Base-by-base conservation (phyloP, 2,329 filamentous ascomycete genomes). In the Cladosporium sp. region DNA sequence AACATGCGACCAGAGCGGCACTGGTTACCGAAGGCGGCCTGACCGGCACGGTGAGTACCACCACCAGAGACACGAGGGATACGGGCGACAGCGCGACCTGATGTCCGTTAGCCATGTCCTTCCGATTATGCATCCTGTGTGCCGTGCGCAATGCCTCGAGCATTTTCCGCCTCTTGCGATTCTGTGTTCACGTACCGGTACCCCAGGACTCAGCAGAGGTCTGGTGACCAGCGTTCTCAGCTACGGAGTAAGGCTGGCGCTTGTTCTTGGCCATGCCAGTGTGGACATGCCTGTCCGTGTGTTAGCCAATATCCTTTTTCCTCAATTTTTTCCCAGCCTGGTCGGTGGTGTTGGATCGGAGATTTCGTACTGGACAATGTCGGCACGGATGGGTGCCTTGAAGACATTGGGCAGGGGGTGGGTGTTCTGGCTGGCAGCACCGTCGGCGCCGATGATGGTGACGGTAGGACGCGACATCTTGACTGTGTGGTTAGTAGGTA, bases 1-100 rank as follows among this genome's bases (percentile, higher is more conserved):
- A 99, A 99, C 94, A 99, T 99, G 84, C 94, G 94, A 85, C 95
- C 94, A 78, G 93, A 96, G 80, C 94, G 92, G 85, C 94, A 99
- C 92, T 93, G 92, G 90, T 99, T 99, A 91, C 94, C 94, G 82
- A 97, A 99, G 73, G 94, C 94, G 80, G 94, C 94, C 86, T 99
- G 94, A 85, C 94, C 94, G 77, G 94, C 94, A 86, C 94, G 93
- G 88, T 99, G 94, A 79, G 94, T 99, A 91, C 94, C 94, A 84
- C 94, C 93, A 87, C 94, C 94, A 78, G 94, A 97, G 80, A 99
- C 94, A 97, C 94, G 94, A 76, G 95, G 94, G 75, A 99, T 99
- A 97, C 94, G 94, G 80, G 94, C 95, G 76, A 99, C 94, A 81
- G 94, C 94, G 82, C 94, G 94, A 84, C 92, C 92, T 96, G 66